A percentile compares a stretch with the other conserved stretches of the same genome.
These are phyloP conservation scores for Botrytis hyacinthi DNA, from an alignment of 2,329 filamentous ascomycete genomes.

Conservation along the genomic window DNA sequence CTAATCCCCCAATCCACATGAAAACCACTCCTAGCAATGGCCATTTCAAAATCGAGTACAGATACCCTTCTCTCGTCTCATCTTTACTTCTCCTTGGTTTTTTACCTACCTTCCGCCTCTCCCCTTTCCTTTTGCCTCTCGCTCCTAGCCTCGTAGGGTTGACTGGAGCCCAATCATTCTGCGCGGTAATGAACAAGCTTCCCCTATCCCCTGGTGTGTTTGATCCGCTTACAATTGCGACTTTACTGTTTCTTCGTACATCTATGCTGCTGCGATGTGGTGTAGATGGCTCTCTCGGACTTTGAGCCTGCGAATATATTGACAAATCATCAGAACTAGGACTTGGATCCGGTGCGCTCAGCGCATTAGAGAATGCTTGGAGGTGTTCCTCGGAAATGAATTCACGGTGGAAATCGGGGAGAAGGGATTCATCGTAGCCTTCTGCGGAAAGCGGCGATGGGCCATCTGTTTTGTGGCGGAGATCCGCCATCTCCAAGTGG, in stretches of 20 bases:
- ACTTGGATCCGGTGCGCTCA: slow-evolving; percentile 75
- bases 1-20: slow-evolving; percentile 75
- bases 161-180: slow-evolving; percentile 94
- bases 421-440: slow-evolving; percentile 63
- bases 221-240: slow-evolving; percentile 20
- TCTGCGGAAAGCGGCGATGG: slow-evolving; percentile 59
- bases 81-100: slow-evolving; percentile 61
- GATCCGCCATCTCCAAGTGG: slow-evolving; percentile 36
- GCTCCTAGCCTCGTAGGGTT: slow-evolving; percentile 43
- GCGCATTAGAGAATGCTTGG: slow-evolving; percentile 73
- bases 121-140: slow-evolving; percentile 40
- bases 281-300: slow-evolving; percentile 19
- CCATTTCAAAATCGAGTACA: slow-evolving; percentile 89
- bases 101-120: slow-evolving; percentile 41
- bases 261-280: slow-evolving; percentile 26
- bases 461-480: slow-evolving; percentile 45
- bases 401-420: slow-evolving; percentile 78
- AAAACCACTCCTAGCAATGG: slow-evolving; percentile 78
- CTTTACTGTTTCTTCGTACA: slow-evolving; percentile 20
- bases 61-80: slow-evolving; percentile 89
- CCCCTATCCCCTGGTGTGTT: slow-evolving; percentile 20
- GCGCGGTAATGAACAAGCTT: slow-evolving; percentile 70
- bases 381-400: slow-evolving; percentile 75
- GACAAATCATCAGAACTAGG: slow-evolving; percentile 56
- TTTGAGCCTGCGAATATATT: slow-evolving; percentile 15